Base-by-base conservation (phyloP, 768 basidiomycete genomes). In the Suillus variegatus region DNA sequence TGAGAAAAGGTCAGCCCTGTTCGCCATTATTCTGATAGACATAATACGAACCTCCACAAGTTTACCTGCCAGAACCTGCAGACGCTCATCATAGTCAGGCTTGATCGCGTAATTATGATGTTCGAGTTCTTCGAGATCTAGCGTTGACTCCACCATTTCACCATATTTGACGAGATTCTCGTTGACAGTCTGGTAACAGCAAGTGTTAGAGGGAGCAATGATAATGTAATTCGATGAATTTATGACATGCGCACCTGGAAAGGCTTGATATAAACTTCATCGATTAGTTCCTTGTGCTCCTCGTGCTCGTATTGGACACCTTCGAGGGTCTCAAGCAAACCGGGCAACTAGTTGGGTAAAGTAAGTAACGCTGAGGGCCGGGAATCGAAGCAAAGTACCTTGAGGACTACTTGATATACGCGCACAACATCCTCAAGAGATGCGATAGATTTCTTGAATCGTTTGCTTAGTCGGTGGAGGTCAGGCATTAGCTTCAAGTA, bases 101-200 rank as follows among this genome's bases (percentile, higher is more conserved):
- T 93, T 94, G 72, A 99, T 95, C 20, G 95, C 89, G 72, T 91
- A 95, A 69, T 91, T 92, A 76, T 98, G 94, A 16, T 85, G 84
- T 38, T 92, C 89, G 7, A 97, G 84, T 64, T 96, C 88, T 25
- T 89, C 87, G 20, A 98, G 86, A 72, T 99, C 97, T 51, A 99
- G 86, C 0, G 97, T 99, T 67, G 93, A 89, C 75, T 99, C 95
- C 3, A 99, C 96, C 93, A 99, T 96, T 66, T 95, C 93, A 3
- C 85, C 82, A 70, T 95, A 97, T 72, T 93, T 93, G 14, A 81
- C 82, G 6, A 99, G 85, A 60, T 80, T 88, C 0, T 74, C 76
- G 20, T 85, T 78, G 67, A 86, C 84, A 68, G 88, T 83, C 94
- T 96, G 69, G 3, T 38, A 44, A 35, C 13, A 43, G 14, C 4